phyloP scores from a whole-genome alignment of 2,329 filamentous ascomycete species.

The Trichoderma sp. region DNA sequence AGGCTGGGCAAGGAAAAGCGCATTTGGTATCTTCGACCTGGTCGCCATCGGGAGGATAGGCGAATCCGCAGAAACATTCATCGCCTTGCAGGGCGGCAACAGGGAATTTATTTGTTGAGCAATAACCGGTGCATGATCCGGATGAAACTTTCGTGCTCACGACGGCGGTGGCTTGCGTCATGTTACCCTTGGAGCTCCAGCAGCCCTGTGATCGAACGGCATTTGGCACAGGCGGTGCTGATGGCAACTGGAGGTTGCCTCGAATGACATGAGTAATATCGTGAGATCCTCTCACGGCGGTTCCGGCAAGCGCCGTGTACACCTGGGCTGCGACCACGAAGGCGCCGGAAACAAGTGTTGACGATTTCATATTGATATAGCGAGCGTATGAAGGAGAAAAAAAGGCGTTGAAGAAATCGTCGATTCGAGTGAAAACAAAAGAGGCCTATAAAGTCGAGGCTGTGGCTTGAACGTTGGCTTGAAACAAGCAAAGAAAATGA shows the following conservation, averaged over 20 bases:
- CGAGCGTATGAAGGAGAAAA: conserved; percentile 22
- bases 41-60: conserved; percentile 57
- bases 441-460: conserved; percentile 4
- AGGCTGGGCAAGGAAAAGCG: conserved; percentile 64
- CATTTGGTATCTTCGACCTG: conserved; percentile 60
- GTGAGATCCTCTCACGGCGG: background rate
- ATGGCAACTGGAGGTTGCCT: conserved; percentile 38
- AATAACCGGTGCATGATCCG: conserved; percentile 42
- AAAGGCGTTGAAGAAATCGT: background rate
- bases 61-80: conserved; percentile 70
- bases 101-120: conserved; percentile 36
- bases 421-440: background rate
- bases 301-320: conserved; percentile 25
- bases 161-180: conserved; percentile 28
- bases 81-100: conserved; percentile 62
- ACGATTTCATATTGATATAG: conserved; percentile 33
- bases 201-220: conserved; percentile 50
- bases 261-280: conserved; percentile 6
- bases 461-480: background rate
- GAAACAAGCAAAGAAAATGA: conserved; percentile 10
- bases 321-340: conserved; percentile 31
- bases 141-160: conserved; percentile 31
- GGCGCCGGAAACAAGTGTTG: conserved; percentile 30
- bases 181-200: conserved; percentile 44
- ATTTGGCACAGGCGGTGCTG: conserved; percentile 36